These are phyloP conservation scores for Trichothecium roseum DNA, from an alignment of 2,329 filamentous ascomycete species.

Conservation along the genomic window DNA sequence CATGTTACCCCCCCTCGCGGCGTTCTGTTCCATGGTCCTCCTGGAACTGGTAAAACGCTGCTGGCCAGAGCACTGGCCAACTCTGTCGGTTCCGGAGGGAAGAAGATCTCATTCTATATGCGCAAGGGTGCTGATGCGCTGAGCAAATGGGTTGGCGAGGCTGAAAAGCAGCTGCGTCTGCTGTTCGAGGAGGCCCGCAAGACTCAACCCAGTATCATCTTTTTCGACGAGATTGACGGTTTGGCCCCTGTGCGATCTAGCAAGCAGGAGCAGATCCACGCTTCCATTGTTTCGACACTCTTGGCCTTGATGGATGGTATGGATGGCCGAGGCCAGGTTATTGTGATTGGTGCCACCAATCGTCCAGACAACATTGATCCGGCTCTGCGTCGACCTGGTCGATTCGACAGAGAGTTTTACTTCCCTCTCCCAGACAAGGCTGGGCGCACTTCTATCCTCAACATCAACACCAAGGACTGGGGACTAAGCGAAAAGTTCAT, in stretches of 20 bases:
- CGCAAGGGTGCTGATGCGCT: conserved; percentile 94
- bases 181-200: conserved; percentile 93
- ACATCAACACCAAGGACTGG: conserved; percentile 95
- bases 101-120: conserved; percentile 99
- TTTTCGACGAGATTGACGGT: conserved; percentile 98
- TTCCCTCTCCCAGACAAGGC: conserved; percentile 82
- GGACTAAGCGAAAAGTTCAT: conserved; percentile 73
- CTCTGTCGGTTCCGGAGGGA: conserved; percentile 76
- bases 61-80: conserved; percentile 87
- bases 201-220: conserved; percentile 97
- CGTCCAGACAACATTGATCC: conserved; percentile 94
- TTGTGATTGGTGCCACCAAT: conserved; percentile 98
- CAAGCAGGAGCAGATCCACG: conserved; percentile 98
- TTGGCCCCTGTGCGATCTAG: conserved; percentile 91
- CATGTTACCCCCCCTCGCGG: conserved; percentile 90
- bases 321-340: conserved; percentile 96
- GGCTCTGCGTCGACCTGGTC: conserved; percentile 83
- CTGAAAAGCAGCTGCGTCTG: conserved; percentile 85
- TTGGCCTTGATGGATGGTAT: conserved; percentile 94
- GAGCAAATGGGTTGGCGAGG: conserved; percentile 98
- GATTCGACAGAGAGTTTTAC: conserved; percentile 97
- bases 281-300: conserved; percentile 92
- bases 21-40: conserved; percentile 92
- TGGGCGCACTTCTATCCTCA: conserved; percentile 74
- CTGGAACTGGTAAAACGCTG: conserved; percentile 96